Percentiles rank a stretch among this genome's conserved stretches.
These are phyloP conservation scores for Pythium myriotylum DNA, from an alignment of 352 stramenopile genomes.

Conservation along the genomic window DNA sequence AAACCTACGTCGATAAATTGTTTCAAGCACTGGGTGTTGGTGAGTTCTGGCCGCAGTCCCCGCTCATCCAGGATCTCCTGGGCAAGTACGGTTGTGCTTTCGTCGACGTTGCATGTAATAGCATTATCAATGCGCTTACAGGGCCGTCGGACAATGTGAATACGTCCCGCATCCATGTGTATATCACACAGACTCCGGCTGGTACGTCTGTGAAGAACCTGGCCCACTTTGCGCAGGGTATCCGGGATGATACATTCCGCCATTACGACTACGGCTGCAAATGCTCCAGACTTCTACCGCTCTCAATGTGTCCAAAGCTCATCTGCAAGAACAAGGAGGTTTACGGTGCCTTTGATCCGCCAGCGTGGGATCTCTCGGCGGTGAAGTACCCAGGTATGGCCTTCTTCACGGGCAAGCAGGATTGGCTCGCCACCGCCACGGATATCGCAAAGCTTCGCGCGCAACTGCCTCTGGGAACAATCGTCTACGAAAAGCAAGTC, in stretches of 20 bases:
- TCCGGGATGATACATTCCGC: constrained; percentile 59
- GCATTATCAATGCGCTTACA: constrained; percentile 43
- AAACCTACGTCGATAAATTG: constrained; percentile 48
- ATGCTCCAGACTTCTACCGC: constrained; percentile 38
- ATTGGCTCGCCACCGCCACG: constrained; percentile 49
- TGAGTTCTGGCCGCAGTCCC: constrained; percentile 49
- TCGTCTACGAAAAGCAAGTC: constrained; percentile 51
- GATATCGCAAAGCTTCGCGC: constrained; percentile 52
- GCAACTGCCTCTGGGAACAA: constrained; percentile 45
- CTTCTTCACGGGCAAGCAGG: constrained; percentile 51
- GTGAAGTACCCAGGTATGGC: constrained; percentile 55
- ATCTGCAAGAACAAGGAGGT: constrained; percentile 63
- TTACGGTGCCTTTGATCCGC: constrained; percentile 46
- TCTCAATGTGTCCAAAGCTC: constrained; percentile 40
- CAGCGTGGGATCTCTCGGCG: constrained; percentile 41
- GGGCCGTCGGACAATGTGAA: constrained; percentile 54
- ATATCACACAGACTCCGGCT: constrained; percentile 61
- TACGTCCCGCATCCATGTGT: constrained; percentile 58
- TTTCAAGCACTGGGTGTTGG: constrained; percentile 45
- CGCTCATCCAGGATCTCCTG: constrained; percentile 56
- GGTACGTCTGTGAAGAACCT: constrained; percentile 70
- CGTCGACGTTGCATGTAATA: constrained; percentile 42
- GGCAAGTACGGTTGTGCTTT: constrained; percentile 46
- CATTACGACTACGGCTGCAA: constrained; percentile 66
- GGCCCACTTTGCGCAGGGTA: constrained; percentile 60